A percentile compares a stretch with the other conserved stretches of the same genome.
These are phyloP conservation scores for Oldenlandia corymbosa DNA, from an alignment of 257 asterid genomes.

Conservation along the genomic window DNA sequence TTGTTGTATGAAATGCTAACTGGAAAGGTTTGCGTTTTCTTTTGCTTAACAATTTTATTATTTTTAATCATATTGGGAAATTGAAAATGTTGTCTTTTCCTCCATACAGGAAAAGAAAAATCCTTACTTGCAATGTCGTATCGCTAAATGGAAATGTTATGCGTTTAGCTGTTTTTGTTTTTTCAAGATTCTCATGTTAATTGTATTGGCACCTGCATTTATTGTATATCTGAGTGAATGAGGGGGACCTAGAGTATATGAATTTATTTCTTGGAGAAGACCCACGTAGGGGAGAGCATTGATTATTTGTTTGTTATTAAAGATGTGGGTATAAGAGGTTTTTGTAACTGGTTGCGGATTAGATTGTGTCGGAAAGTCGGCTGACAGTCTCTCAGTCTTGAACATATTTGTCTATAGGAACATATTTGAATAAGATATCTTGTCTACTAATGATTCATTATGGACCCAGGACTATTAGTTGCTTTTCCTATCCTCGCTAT, in stretches of 20 bases:
- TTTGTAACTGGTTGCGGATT: background rate
- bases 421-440: background rate
- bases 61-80: background rate
- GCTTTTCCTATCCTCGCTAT: background rate
- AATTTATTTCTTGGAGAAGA: background rate
- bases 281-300: background rate
- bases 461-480: background rate
- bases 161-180: background rate
- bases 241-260: background rate
- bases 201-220: background rate
- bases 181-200: background rate
- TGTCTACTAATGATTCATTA: background rate
- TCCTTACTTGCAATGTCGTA: background rate
- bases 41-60: background rate
- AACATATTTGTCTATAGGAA: background rate
- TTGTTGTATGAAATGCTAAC: conserved; percentile 76
- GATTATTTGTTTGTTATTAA: background rate
- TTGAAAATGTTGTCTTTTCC: conserved; percentile 1
- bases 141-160: background rate
- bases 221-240: background rate
- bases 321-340: background rate
- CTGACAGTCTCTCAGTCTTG: background rate
- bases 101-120: background rate
- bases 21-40: conserved; percentile 46
- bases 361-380: background rate